A percentile compares a stretch with the other conserved stretches of the same genome.
Conservation (phyloP, 1,139 yeast species). For the Diutina rugosa region DNA sequence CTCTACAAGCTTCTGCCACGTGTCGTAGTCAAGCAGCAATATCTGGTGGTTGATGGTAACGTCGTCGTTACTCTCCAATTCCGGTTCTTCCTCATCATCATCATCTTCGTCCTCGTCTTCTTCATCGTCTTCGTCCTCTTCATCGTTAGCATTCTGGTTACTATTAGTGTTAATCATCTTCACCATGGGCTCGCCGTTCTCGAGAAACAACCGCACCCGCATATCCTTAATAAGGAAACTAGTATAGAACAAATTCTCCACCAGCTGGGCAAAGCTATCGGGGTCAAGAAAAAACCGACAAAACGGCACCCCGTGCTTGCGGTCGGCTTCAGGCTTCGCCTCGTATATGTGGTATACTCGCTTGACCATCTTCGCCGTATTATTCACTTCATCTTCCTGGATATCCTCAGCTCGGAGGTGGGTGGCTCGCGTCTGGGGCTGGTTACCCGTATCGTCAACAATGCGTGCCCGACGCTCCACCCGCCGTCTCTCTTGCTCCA, state of each 20-base stretch:
- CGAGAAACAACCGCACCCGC: constrained; percentile 37
- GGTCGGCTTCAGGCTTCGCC: constrained; percentile 14
- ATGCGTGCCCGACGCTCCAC: constrained; percentile 20
- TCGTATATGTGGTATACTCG: constrained; percentile 27
- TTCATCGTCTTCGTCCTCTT: background rate
- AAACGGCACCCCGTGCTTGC: constrained; percentile 33
- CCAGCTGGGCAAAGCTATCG: constrained; percentile 58
- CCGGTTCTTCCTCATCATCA: background rate
- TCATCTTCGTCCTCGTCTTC: background rate
- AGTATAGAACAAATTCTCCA: constrained; percentile 73
- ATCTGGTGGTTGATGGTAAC: constrained; percentile 39
- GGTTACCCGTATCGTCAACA: constrained; percentile 27
- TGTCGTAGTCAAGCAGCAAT: constrained; percentile 50
- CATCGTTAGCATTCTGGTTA: background rate
- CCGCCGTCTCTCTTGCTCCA: constrained; percentile 48
- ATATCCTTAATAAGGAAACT: constrained; percentile 75
- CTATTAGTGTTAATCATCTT: constrained; percentile 3
- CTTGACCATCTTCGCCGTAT: constrained; percentile 50
- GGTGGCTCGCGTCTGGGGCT: constrained; percentile 36
- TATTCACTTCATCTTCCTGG: constrained; percentile 33
- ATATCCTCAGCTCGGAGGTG: constrained; percentile 39
- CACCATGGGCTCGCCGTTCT: constrained; percentile 29
- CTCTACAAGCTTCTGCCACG: constrained; percentile 47
- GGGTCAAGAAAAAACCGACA: constrained; percentile 67
- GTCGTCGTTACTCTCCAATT: constrained; percentile 1